A percentile compares a stretch with the other conserved stretches of the same genome.
phyloP scores from a whole-genome alignment of 768 basidiomycete species.

The Suillus luteus region DNA sequence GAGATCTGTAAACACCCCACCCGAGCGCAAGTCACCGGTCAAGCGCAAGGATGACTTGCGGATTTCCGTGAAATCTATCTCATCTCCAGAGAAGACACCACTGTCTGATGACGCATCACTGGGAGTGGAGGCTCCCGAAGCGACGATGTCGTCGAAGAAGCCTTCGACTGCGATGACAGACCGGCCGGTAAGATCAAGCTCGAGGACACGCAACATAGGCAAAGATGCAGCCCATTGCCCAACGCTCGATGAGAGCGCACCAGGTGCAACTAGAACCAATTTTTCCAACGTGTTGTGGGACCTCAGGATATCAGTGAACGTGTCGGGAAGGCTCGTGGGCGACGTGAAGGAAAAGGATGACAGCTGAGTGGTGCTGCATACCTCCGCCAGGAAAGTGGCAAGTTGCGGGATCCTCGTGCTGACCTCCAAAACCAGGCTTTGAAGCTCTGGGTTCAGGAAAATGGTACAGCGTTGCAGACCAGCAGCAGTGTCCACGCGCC shows the following conservation, averaged over 20 bases:
- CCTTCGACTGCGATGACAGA: constrained; percentile 73
- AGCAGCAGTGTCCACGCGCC: constrained; percentile 69
- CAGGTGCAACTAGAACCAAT: constrained; percentile 68
- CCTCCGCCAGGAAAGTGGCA: constrained; percentile 60
- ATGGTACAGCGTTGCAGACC: constrained; percentile 64
- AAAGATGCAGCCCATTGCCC: constrained; percentile 74
- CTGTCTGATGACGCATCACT: constrained; percentile 73
- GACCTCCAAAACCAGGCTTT: constrained; percentile 62
- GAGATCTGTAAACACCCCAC: constrained; percentile 58
- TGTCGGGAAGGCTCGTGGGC: constrained; percentile 68
- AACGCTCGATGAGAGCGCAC: constrained; percentile 68
- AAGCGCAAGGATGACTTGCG: constrained; percentile 69
- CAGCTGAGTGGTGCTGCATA: constrained; percentile 64
- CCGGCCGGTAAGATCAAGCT: constrained; percentile 72
- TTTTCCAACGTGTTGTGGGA: constrained; percentile 62
- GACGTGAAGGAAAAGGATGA: constrained; percentile 71
- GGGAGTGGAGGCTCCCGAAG: constrained; percentile 72
- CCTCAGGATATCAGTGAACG: constrained; percentile 65
- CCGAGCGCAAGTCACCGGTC: constrained; percentile 58
- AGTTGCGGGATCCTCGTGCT: constrained; percentile 59
- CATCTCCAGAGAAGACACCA: constrained; percentile 77
- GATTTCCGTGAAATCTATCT: constrained; percentile 74
- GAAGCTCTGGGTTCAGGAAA: constrained; percentile 68
- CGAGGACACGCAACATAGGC: constrained; percentile 60
- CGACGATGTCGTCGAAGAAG: constrained; percentile 72